These are phyloP conservation scores for Ophiocordyceps camponoti-leonardi DNA, from an alignment of 2,329 filamentous ascomycete genomes.

Conservation along the genomic window DNA sequence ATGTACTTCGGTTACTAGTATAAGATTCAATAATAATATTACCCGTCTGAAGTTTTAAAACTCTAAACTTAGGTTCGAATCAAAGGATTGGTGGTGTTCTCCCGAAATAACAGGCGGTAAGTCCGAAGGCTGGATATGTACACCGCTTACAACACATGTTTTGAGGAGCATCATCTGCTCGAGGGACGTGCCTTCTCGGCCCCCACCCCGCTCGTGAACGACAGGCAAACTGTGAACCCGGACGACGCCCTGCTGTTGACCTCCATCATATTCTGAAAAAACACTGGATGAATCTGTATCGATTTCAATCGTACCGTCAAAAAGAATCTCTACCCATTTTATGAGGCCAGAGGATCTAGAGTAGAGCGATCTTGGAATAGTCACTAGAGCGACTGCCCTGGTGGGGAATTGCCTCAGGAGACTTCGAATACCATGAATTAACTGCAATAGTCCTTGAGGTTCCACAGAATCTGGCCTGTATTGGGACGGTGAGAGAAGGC, in stretches of 20 bases:
- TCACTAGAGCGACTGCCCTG: constrained; percentile 55
- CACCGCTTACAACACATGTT: neutral
- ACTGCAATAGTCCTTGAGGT: constrained; percentile 61
- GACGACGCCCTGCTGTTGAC: constrained; percentile 66
- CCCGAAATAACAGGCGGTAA: neutral
- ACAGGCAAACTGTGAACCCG: constrained; percentile 70
- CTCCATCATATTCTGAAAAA: constrained; percentile 44
- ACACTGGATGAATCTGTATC: constrained; percentile 37
- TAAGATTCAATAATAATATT: no score
- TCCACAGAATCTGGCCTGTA: constrained; percentile 54
- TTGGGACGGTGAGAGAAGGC: constrained; percentile 67
- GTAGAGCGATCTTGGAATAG: constrained; percentile 65
- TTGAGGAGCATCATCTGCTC: neutral
- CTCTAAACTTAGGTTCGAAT: neutral
- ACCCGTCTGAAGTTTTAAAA: neutral
- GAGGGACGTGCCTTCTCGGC: constrained; percentile 46
- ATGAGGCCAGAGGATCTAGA: constrained; percentile 59
- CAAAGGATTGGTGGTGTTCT: neutral
- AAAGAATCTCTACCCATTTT: constrained; percentile 71
- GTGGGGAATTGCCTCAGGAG: constrained; percentile 51
- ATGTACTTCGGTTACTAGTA: no score
- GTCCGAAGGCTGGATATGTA: neutral
- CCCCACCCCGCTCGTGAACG: constrained; percentile 76
- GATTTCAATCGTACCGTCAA: constrained; percentile 72
- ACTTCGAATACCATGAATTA: constrained; percentile 62